A percentile compares a stretch with the other conserved stretches of the same genome.
Evolutionary conservation across 2,329 filamentous ascomycete species (phyloP).

Genomic region (Sporothrix protearum): DNA sequence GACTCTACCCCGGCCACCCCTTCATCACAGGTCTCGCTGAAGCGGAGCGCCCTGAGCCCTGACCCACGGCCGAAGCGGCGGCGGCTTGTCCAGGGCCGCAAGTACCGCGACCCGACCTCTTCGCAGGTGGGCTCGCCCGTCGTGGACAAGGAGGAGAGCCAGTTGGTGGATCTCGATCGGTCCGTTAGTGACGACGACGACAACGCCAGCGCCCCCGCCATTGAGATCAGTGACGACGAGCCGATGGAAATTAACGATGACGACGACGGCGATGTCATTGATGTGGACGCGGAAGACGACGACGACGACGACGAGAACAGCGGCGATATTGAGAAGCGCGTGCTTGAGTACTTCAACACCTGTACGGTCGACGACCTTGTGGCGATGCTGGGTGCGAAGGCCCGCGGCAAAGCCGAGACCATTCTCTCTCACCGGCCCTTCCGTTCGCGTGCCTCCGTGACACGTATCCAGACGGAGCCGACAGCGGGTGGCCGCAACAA

Average conservation of each 20-base stretch:
- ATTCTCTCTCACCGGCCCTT: slow-evolving; percentile 77
- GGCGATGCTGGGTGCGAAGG: slow-evolving; percentile 70
- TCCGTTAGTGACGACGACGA: slow-evolving; percentile 27
- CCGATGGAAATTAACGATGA: slow-evolving; percentile 32
- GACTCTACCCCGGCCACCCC: slow-evolving; percentile 21
- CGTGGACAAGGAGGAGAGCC: slow-evolving; percentile 27
- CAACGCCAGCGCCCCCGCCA: not conserved
- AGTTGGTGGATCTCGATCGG: slow-evolving; percentile 32
- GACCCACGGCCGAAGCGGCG: slow-evolving; percentile 29
- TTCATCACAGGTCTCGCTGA: slow-evolving; percentile 24
- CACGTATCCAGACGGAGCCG: slow-evolving; percentile 56
- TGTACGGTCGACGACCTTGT: slow-evolving; percentile 72
- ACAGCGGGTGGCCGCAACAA: slow-evolving; percentile 37
- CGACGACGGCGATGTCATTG: slow-evolving; percentile 30
- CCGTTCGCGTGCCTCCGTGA: slow-evolving; percentile 59
- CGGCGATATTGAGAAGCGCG: slow-evolving; percentile 36
- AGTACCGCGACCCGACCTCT: slow-evolving; percentile 19
- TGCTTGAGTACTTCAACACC: slow-evolving; percentile 79
- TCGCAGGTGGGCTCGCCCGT: slow-evolving; percentile 29
- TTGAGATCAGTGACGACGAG: slow-evolving; percentile 35
- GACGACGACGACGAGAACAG: slow-evolving; percentile 35
- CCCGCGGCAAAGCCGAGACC: slow-evolving; percentile 63
- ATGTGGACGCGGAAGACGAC: slow-evolving; percentile 29
- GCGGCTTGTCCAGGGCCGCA: slow-evolving; percentile 34
- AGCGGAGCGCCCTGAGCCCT: slow-evolving; percentile 20